Evolutionary conservation across 495 filamentous ascomycete genomes (phyloP), one percentile per base, ranked within the genome.

Genomic region (Amniculicola lignicola): DNA sequence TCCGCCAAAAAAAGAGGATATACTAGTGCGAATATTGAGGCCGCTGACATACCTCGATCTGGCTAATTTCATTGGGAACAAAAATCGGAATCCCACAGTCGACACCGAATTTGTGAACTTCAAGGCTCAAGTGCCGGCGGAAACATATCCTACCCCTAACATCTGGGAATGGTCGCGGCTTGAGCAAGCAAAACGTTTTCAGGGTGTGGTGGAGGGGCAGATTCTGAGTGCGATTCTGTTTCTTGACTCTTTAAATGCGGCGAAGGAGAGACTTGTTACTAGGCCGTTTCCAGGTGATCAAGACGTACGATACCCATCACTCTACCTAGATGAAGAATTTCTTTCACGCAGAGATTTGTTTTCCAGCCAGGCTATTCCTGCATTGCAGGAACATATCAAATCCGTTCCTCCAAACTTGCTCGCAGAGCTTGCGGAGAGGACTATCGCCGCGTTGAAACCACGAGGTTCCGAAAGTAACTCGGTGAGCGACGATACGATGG

Each of bases 271-370:
- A 11, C 25, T 54, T 44, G 19, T 57, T 1, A 16, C 40, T 18
- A 18, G 36, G 22, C 41, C 59, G 0, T 63, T 63, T 19, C 59
- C 53, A n/a, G 41, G 54, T 1, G 14, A 16, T 19, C 11, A 31
- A 9, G 48, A 63, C 37, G 29, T 50, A 37, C 53, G 59, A 19
- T 63, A 53, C 21, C 54, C 59, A 0, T 11, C 53, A 0, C 39
- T 53, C 10, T 62, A 57, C 22, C 48, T 62, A 16, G 53, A 57
- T 27, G 28, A 45, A 16, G 50, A 59, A 15, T 56, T 71, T 40
- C 60, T 71, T 19, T 59, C 57, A 28, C 21, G 41, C 3, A 27
- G 37, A 36, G 41, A 56, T 18, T 37, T 54, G 24, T 38, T 23
- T 47, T 33, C 46, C 28, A 47, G 43, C 15, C 43, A 27, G 57